Evolutionary conservation across 2,329 filamentous ascomycete genomes (phyloP).

Genomic region (Gremmenia infestans): DNA sequence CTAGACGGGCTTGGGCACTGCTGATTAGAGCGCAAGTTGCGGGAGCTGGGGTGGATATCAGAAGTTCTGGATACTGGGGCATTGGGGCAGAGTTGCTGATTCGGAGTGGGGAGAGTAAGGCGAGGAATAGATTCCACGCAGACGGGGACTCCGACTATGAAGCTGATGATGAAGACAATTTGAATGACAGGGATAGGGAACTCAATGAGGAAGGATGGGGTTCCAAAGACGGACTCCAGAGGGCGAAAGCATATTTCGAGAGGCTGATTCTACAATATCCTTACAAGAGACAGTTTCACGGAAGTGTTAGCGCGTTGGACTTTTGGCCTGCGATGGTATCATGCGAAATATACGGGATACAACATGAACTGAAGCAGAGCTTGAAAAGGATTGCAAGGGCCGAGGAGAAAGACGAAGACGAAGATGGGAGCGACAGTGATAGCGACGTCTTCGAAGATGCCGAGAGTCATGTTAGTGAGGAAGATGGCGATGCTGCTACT

Average conservation of each 20-base stretch:
- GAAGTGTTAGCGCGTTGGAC: conserved; percentile 60
- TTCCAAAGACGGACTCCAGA: conserved; percentile 46
- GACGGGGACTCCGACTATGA: conserved; percentile 2
- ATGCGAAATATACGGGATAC: conserved; percentile 72
- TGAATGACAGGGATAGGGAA: background rate
- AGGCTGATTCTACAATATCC: conserved; percentile 72
- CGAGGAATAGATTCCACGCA: conserved; percentile 5
- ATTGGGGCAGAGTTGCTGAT: conserved; percentile 82
- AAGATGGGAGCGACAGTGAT: conserved; percentile 11
- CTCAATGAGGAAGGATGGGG: conserved; percentile 31
- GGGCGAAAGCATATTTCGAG: conserved; percentile 68
- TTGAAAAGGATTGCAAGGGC: conserved; percentile 34
- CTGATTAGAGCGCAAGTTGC: conserved; percentile 57
- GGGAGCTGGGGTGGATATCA: conserved; percentile 60
- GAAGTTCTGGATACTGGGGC: conserved; percentile 69
- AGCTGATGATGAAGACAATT: background rate
- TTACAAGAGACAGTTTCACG: conserved; percentile 53
- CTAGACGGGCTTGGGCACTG: conserved; percentile 69
- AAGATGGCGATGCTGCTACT: conserved; percentile 19
- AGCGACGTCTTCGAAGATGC: conserved; percentile 17
- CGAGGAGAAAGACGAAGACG: conserved; percentile 27
- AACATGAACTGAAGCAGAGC: conserved; percentile 51
- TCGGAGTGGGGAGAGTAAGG: conserved; percentile 36
- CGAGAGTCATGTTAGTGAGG: conserved; percentile 9
- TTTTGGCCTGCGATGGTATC: conserved; percentile 81